Evolutionary conservation across 2,329 filamentous ascomycete genomes (phyloP).

Genomic region (Dichotomopilus funicola): DNA sequence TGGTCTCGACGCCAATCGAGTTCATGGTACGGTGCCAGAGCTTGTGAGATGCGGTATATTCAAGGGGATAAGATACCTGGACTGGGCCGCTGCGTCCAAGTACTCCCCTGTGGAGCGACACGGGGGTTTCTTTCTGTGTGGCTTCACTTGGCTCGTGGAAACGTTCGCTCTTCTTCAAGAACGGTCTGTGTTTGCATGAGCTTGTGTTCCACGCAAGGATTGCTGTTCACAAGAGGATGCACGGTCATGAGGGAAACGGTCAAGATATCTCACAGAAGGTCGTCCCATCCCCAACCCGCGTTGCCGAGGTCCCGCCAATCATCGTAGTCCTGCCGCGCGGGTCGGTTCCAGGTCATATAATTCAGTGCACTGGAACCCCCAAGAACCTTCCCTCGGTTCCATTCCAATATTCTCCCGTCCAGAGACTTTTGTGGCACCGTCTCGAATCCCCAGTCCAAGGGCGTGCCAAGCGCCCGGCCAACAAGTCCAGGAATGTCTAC

Average conservation of each 20-base stretch:
- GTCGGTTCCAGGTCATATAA: constrained; percentile 49
- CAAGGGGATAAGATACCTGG: constrained; percentile 39
- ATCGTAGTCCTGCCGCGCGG: constrained; percentile 44
- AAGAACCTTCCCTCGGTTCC: constrained; percentile 44
- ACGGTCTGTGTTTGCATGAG: constrained; percentile 33
- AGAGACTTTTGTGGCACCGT: constrained; percentile 34
- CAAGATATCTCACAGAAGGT: constrained; percentile 28
- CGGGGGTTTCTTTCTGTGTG: not conserved
- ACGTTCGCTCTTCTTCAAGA: constrained; percentile 44
- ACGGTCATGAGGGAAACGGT: not conserved
- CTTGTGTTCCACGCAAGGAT: not conserved
- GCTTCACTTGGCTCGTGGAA: constrained; percentile 37
- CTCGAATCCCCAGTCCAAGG: constrained; percentile 37
- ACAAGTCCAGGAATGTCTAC: constrained; percentile 34
- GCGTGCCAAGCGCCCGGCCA: constrained; percentile 31
- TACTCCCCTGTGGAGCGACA: not conserved
- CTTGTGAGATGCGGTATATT: constrained; percentile 36
- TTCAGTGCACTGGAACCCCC: constrained; percentile 59
- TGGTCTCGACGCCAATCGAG: constrained; percentile 32
- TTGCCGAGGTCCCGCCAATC: constrained; percentile 54
- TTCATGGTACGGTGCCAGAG: constrained; percentile 40
- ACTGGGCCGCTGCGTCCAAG: constrained; percentile 36
- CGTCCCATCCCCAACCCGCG: constrained; percentile 51
- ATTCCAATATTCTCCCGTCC: constrained; percentile 34
- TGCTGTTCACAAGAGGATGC: not conserved